phyloP scores from a whole-genome alignment of 352 stramenopile species.

The Phytopythium oedochilum region DNA sequence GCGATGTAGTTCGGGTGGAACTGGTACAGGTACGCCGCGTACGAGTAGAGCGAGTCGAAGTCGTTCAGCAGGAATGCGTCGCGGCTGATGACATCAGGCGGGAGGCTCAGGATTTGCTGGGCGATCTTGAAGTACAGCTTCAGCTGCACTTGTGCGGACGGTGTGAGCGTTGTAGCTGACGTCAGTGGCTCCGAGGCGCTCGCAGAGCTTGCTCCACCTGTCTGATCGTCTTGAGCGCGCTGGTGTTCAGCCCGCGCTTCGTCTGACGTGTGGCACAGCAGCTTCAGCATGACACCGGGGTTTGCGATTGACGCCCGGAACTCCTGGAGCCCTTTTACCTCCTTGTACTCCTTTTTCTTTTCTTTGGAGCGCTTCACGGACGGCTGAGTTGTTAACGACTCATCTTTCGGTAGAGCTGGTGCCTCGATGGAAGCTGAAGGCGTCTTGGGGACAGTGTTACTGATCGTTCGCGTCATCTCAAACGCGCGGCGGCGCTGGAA shows the following conservation, averaged over 20 bases:
- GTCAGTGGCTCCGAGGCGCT: slow-evolving; percentile 44
- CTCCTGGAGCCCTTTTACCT: slow-evolving; percentile 64
- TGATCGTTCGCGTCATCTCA: slow-evolving; percentile 19
- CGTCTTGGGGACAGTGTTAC: background rate
- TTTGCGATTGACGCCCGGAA: slow-evolving; percentile 42
- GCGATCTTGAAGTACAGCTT: slow-evolving; percentile 73
- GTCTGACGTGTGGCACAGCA: slow-evolving; percentile 54
- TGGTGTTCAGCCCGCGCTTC: slow-evolving; percentile 56
- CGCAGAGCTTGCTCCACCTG: slow-evolving; percentile 13
- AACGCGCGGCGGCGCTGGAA: slow-evolving; percentile 48
- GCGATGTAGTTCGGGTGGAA: slow-evolving; percentile 65
- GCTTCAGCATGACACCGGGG: slow-evolving; percentile 64
- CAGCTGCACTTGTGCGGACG: slow-evolving; percentile 50
- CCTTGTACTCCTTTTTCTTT: slow-evolving; percentile 62
- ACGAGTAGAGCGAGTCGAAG: slow-evolving; percentile 71
- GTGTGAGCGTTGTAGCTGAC: slow-evolving; percentile 43
- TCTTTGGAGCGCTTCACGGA: slow-evolving; percentile 37
- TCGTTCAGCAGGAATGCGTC: slow-evolving; percentile 71
- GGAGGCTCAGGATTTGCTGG: slow-evolving; percentile 39
- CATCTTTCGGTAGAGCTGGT: background rate
- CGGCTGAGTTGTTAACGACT: background rate
- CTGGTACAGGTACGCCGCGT: slow-evolving; percentile 52
- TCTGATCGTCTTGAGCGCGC: slow-evolving; percentile 34
- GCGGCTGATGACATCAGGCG: slow-evolving; percentile 55
- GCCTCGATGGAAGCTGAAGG: background rate